phyloP scores from a whole-genome alignment of 1,284 basidiomycete genomes.

The Sanghuangporus weigelae region DNA sequence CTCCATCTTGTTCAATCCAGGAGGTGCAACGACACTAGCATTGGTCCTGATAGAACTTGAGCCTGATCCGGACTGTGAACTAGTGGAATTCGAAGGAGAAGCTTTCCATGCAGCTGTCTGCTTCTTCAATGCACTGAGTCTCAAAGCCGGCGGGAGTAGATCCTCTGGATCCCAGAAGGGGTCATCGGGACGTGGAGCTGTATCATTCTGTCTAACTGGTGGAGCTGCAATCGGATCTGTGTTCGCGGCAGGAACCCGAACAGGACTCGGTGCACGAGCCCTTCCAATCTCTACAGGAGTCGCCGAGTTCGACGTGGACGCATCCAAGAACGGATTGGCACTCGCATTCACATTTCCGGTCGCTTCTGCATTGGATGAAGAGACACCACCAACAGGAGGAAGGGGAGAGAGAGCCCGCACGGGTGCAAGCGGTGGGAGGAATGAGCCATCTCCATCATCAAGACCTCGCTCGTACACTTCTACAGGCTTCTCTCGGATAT shows the following conservation, averaged over 20 bases:
- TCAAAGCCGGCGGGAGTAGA: conserved; percentile 5
- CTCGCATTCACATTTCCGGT: not conserved
- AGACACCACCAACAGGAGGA: not conserved
- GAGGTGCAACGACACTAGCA: not conserved
- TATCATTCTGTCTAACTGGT: not conserved
- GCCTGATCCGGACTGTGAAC: not conserved
- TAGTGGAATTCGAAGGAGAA: not conserved
- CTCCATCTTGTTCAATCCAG: not conserved
- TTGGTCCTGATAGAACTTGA: not conserved
- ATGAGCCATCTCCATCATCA: not conserved
- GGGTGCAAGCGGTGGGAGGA: not conserved
- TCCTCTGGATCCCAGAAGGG: conserved; percentile 15
- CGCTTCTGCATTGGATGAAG: not conserved
- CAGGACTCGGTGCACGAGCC: not conserved
- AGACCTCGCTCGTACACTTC: not conserved
- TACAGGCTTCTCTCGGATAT: not conserved
- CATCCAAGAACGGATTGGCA: not conserved
- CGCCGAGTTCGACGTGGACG: not conserved
- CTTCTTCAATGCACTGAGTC: conserved; percentile 1
- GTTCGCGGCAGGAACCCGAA: not conserved
- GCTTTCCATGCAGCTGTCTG: not conserved
- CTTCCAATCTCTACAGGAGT: not conserved
- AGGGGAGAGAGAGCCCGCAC: not conserved
- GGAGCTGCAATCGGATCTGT: not conserved
- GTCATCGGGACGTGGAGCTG: not conserved